A percentile compares a stretch with the other conserved stretches of the same genome.
These are phyloP conservation scores for Aspergillus sojae DNA, from an alignment of 2,329 filamentous ascomycete genomes.

Conservation along the genomic window DNA sequence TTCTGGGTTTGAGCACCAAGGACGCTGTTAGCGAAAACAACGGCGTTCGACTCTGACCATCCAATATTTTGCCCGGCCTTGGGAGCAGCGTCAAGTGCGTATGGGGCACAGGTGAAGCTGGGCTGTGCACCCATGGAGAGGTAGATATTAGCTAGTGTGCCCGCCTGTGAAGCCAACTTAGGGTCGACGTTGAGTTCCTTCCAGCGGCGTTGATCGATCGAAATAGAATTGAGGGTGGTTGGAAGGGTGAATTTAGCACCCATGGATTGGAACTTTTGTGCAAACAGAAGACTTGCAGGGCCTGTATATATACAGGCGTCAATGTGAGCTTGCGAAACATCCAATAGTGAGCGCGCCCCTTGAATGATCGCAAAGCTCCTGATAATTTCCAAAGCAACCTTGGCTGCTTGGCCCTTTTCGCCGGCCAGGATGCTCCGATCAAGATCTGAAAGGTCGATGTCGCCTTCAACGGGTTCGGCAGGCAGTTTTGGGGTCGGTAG, in stretches of 20 bases:
- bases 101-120: conserved; percentile 51
- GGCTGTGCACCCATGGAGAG: conserved; percentile 44
- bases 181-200: conserved; percentile 38
- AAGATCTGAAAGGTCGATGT: conserved; percentile 20
- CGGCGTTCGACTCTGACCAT: conserved; percentile 52
- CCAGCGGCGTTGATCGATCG: conserved; percentile 48
- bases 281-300: conserved; percentile 40
- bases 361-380: conserved; percentile 40
- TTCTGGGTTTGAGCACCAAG: conserved; percentile 50
- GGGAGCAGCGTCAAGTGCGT: conserved; percentile 41
- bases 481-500: background rate
- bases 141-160: conserved; percentile 42
- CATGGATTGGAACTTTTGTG: conserved; percentile 36
- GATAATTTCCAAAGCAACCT: conserved; percentile 44
- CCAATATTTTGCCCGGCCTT: conserved; percentile 44
- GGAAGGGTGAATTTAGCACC: conserved; percentile 43
- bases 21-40: conserved; percentile 51
- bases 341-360: conserved; percentile 36
- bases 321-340: conserved; percentile 47
- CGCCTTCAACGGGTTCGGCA: background rate
- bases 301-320: conserved; percentile 50
- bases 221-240: conserved; percentile 49
- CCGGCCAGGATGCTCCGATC: conserved; percentile 36
- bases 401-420: conserved; percentile 34
- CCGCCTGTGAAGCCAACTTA: conserved; percentile 32